Evolutionary conservation across 495 filamentous ascomycete species (phyloP), one percentile per base, ranked within the genome.

Genomic region (Neurospora sp.): DNA sequence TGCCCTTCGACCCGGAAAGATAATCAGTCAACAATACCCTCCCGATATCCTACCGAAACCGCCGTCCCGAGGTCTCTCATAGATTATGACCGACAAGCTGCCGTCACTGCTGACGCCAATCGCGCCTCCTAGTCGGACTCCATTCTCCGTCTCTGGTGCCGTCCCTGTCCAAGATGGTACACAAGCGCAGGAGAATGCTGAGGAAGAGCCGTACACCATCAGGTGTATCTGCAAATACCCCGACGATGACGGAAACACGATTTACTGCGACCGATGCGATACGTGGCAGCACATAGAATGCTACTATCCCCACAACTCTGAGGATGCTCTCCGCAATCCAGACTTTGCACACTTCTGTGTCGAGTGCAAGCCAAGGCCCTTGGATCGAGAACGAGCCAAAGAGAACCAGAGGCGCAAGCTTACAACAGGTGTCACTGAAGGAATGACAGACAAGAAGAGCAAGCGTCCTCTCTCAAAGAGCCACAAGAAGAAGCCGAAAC

Each of bases 261-360:
- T 99, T 72, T 93, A 92, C 83, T 99, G 96, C 87, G 96, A 99
- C 80, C 85, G 84, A 72, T 99, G 96, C 84, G 92, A 97, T 79
- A 96, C 93, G 59, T 99, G 96, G 96, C 96, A 99, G 82, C 96
- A 99, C 82, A 94, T 96, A 75, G 89, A 93, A 77, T 99, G 96
- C 83, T 98, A 97, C 83, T 96, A 97, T 79, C 90, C 92, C 70
- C 84, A 89, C 70, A 87, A 86, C 70, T 79, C 85, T 71, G 87
- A 89, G 42, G 90, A 96, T 62, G 95, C 93, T 45, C 88, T 92
- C 28, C 88, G 90, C 76, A 82, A 84, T 45, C 54, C 54, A 66
- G 85, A 87, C 66, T 89, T 90, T 76, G 79, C 84, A 28, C 97
- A 99, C 82, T 91, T 90, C 76, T 99, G 96, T 83, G 87, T 87